Evolutionary conservation across 2,329 filamentous ascomycete species (phyloP).

Genomic region (Colletotrichum musae): DNA sequence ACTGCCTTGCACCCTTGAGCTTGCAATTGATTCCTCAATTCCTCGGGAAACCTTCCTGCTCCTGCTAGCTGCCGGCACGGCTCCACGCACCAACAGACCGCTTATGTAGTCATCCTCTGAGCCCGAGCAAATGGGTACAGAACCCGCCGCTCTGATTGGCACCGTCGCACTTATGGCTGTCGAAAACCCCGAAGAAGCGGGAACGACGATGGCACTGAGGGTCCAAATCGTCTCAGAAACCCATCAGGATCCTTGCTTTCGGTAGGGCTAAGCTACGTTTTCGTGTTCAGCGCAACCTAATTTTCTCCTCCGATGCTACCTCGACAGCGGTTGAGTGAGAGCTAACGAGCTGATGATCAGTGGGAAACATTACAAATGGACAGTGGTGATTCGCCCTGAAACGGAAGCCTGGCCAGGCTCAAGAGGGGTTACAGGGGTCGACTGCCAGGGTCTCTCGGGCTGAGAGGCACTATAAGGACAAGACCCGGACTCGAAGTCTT

Average conservation of each 20-base stretch:
- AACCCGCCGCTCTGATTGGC: not conserved
- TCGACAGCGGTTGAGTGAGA: not conserved
- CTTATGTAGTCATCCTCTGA: not conserved
- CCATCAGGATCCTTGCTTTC: not conserved
- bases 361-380: not conserved
- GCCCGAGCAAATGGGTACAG: not conserved
- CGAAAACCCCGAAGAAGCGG: not conserved
- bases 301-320: not conserved
- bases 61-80: not conserved
- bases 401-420: not conserved
- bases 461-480: not conserved
- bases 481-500: too few species aligned
- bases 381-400: conserved; percentile 6
- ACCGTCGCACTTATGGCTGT: not conserved
- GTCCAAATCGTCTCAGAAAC: not conserved
- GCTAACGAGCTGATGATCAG: not conserved
- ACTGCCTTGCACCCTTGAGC: too few species aligned
- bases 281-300: not conserved
- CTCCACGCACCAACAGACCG: not conserved
- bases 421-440: conserved; percentile 3
- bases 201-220: not conserved
- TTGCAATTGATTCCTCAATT: not conserved
- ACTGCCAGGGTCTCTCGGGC: not conserved
- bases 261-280: conserved; percentile 13
- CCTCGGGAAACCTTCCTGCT: not conserved